Conservation (phyloP, 768 basidiomycete genomes). For the Kwoniella sp. region DNA sequence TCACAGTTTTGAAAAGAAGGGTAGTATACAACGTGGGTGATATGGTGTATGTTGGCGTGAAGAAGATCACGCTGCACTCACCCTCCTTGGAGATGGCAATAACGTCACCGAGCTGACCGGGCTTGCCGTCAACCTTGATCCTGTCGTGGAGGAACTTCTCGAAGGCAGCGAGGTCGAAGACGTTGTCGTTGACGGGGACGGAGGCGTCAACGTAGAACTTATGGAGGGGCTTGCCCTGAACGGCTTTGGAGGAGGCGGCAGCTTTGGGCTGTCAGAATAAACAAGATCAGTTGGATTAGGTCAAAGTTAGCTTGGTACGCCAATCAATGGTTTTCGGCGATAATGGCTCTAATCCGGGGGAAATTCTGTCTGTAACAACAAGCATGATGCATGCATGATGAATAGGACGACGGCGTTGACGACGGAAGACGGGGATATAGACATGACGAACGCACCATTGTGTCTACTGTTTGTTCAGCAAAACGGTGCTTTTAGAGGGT, state of each 20-base stretch:
- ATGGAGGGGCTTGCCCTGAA: constrained; percentile 53
- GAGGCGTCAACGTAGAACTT: constrained; percentile 56
- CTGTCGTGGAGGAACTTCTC: constrained; percentile 67
- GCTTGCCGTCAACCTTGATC: constrained; percentile 57
- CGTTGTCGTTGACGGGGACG: constrained; percentile 54
- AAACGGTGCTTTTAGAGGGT: constrained; percentile 28
- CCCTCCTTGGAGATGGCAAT: constrained; percentile 86
- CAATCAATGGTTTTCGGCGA: too few relatives aligned
- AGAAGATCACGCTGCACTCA: too few relatives aligned
- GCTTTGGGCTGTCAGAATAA: constrained; percentile 37
- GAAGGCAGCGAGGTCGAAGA: constrained; percentile 65
- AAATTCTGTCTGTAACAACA: too few relatives aligned
- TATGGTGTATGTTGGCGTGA: too few relatives aligned
- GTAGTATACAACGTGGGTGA: not conserved
- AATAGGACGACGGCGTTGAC: not conserved
- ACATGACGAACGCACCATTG: constrained; percentile 29
- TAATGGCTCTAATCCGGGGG: too few relatives aligned
- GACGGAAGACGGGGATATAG: not conserved
- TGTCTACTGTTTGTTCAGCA: constrained; percentile 39
- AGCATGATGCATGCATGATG: not conserved
- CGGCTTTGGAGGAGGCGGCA: constrained; percentile 29
- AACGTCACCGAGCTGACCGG: constrained; percentile 63
- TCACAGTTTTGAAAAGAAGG: not conserved
- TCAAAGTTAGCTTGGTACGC: constrained; percentile 1
- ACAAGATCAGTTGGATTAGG: constrained; percentile 1